phyloP scores from a whole-genome alignment of 208 protist species.

The Tritrichomonas foetus region DNA sequence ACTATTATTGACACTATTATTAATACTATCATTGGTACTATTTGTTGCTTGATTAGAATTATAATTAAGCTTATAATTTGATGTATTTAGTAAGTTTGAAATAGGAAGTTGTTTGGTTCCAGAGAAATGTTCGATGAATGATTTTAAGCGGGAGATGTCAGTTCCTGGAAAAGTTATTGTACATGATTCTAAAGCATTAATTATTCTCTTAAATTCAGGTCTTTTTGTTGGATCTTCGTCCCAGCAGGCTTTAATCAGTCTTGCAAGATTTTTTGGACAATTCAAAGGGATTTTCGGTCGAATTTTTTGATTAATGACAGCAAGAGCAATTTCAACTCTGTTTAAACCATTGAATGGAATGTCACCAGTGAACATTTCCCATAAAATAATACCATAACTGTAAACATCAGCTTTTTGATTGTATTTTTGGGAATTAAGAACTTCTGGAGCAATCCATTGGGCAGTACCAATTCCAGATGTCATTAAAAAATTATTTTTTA shows the following conservation, averaged over 20 bases:
- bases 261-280: conserved; percentile 2
- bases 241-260: neutral
- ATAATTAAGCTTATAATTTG: neutral
- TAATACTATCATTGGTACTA: neutral
- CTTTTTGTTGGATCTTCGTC: neutral
- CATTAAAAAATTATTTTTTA: neutral
- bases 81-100: neutral
- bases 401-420: conserved; percentile 32
- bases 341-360: neutral
- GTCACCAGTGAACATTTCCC: conserved; percentile 38
- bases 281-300: neutral
- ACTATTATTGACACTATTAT: neutral
- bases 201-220: neutral
- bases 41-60: neutral
- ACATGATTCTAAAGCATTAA: neutral
- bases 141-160: neutral
- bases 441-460: conserved; percentile 36
- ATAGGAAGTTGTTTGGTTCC: neutral
- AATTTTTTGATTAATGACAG: conserved; percentile 23
- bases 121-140: neutral
- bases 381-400: conserved; percentile 6
- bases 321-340: neutral
- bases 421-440: neutral
- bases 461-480: neutral
- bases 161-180: neutral